Evolutionary conservation across 1,284 basidiomycete genomes (phyloP).

Genomic region (Malassezia yamatoensis): DNA sequence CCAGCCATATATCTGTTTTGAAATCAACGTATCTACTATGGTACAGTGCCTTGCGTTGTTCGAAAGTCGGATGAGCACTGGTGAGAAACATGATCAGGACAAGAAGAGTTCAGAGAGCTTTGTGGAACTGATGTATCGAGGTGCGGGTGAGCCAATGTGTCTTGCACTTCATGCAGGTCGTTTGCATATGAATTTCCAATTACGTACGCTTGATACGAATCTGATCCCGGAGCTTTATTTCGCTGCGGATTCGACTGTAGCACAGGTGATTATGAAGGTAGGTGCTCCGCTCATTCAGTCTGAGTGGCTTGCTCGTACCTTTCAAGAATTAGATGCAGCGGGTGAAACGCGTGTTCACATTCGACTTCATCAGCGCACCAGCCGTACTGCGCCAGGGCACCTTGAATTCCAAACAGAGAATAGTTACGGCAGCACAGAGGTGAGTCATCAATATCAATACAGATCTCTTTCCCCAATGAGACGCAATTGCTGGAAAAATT

Average conservation of each 20-base stretch:
- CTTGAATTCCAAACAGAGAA: conserved; percentile 9
- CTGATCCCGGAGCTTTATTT: conserved; percentile 1
- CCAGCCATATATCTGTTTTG: conserved; percentile 9
- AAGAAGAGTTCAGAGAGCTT: background rate
- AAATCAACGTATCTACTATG: conserved; percentile 1
- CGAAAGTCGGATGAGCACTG: conserved; percentile 2
- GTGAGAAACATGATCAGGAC: background rate
- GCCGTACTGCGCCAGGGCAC: background rate
- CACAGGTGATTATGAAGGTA: conserved; percentile 15
- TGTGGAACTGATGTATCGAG: conserved; percentile 8
- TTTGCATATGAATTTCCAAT: conserved; percentile 4
- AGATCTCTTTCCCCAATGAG: conserved; percentile 8
- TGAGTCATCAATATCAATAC: background rate
- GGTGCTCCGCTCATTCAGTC: background rate
- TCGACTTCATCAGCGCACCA: background rate
- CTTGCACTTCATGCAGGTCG: background rate
- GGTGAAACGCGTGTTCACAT: conserved; percentile 7
- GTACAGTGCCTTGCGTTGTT: background rate
- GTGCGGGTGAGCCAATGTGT: conserved; percentile 9
- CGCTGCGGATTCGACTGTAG: background rate
- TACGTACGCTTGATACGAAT: conserved; percentile 14
- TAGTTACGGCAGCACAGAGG: conserved; percentile 9
- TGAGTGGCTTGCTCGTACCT: conserved; percentile 2
- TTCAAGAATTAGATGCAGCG: conserved; percentile 3
- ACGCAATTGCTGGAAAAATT: conserved; percentile 13